Conservation (phyloP, 2,329 filamentous ascomycete species). For the Celoporthe dispersa region DNA sequence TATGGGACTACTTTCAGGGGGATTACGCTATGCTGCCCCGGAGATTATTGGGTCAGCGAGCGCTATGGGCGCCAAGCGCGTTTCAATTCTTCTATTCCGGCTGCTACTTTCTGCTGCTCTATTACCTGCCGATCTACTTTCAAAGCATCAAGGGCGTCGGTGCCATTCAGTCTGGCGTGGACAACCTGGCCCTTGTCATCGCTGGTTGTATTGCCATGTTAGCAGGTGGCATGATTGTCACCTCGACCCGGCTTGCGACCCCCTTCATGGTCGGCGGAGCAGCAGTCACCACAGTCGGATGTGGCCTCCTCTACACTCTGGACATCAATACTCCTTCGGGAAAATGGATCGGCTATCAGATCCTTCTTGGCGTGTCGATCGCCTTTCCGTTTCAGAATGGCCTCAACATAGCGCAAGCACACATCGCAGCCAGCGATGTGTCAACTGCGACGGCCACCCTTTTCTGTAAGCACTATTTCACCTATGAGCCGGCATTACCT, state of each 20-base stretch:
- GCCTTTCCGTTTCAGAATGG: neutral
- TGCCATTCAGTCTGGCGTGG: slow-evolving; percentile 3
- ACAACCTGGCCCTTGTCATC: slow-evolving; percentile 8
- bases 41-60: slow-evolving; percentile 36
- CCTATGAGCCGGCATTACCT: slow-evolving; percentile 28
- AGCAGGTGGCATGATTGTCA: slow-evolving; percentile 39
- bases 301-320: slow-evolving; percentile 41
- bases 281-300: slow-evolving; percentile 39
- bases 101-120: slow-evolving; percentile 33
- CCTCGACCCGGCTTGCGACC: slow-evolving; percentile 33
- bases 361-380: slow-evolving; percentile 23
- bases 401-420: slow-evolving; percentile 33
- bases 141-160: slow-evolving; percentile 7
- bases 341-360: slow-evolving; percentile 44
- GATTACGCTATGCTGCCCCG: slow-evolving; percentile 52
- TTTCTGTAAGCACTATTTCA: slow-evolving; percentile 28
- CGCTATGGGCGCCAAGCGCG: neutral
- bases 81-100: slow-evolving; percentile 40
- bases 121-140: slow-evolving; percentile 20
- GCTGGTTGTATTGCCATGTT: slow-evolving; percentile 2
- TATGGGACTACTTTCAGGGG: slow-evolving; percentile 42
- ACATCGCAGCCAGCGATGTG: slow-evolving; percentile 40
- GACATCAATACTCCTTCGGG: slow-evolving; percentile 35
- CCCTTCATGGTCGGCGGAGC: slow-evolving; percentile 43
- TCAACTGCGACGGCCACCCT: slow-evolving; percentile 45